phyloP scores from a whole-genome alignment of 805 yeast species.

The Candida cerambycidarum region DNA sequence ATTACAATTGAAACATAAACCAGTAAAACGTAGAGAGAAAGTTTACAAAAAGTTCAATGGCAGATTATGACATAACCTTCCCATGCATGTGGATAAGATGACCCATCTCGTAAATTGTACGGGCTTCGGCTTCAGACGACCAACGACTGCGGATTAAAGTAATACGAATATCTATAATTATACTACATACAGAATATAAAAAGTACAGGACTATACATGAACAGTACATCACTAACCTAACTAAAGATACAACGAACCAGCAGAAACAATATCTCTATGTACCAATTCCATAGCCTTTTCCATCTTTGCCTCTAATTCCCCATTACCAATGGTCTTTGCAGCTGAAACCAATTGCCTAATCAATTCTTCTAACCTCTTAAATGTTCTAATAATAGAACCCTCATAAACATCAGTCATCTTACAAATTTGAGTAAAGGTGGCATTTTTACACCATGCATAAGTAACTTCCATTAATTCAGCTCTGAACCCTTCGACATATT shows the following conservation, averaged over 20 bases:
- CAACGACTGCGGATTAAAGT: too few relatives aligned
- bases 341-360: conserved; percentile 87
- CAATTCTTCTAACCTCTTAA: conserved; percentile 91
- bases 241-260: conserved; percentile 83
- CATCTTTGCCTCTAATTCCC: conserved; percentile 84
- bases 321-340: conserved; percentile 92
- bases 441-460: conserved; percentile 95
- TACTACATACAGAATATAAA: too few relatives aligned
- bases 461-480: conserved; percentile 97
- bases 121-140: too few relatives aligned
- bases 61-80: too few relatives aligned
- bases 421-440: conserved; percentile 93
- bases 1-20: too few relatives aligned
- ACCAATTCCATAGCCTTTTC: conserved; percentile 79
- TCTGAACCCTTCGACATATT: conserved; percentile 87
- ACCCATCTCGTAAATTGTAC: too few relatives aligned
- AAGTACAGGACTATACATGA: too few relatives aligned
- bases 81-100: too few relatives aligned
- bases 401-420: conserved; percentile 99
- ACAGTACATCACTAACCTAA: too few relatives aligned
- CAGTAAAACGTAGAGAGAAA: too few relatives aligned
- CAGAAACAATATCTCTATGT: conserved; percentile 94
- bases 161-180: too few relatives aligned
- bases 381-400: conserved; percentile 93
- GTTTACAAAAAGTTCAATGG: too few relatives aligned